Conservation (phyloP, 83 land plant genomes). For the Picea mariana region DNA sequence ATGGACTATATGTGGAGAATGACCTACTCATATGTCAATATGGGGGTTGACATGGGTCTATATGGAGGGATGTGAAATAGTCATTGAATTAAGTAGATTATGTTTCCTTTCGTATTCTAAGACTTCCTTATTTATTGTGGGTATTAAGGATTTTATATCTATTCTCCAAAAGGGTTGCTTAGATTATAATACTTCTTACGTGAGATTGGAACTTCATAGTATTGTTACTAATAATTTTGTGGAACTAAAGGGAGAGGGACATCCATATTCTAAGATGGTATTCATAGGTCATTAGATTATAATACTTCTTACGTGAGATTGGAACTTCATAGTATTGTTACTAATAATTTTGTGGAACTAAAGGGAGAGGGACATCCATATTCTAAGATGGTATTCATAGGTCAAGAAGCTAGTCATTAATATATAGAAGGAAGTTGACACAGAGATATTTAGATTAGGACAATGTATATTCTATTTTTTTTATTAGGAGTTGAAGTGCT, state of each 20-base stretch:
- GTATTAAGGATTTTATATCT: neutral
- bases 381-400: slow-evolving; percentile 11
- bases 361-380: neutral
- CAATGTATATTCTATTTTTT: slow-evolving; percentile 8
- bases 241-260: neutral
- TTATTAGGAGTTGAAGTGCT: neutral
- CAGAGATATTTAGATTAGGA: neutral
- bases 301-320: neutral
- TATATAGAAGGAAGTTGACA: neutral
- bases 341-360: neutral
- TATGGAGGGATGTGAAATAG: neutral
- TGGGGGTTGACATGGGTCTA: slow-evolving; percentile 9
- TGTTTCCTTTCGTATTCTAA: neutral
- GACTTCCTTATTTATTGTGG: neutral
- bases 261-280: slow-evolving; percentile 3
- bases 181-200: too few species aligned
- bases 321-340: neutral
- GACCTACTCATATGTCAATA: neutral
- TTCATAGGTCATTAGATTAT: neutral
- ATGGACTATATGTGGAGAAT: slow-evolving; percentile 23
- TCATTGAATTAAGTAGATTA: neutral
- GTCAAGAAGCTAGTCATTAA: slow-evolving; percentile 16
- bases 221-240: neutral
- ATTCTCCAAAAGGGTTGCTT: neutral
- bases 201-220: neutral